phyloP scores from a whole-genome alignment of 2,329 filamentous ascomycete genomes.

The Monosporascus cannonballus region DNA sequence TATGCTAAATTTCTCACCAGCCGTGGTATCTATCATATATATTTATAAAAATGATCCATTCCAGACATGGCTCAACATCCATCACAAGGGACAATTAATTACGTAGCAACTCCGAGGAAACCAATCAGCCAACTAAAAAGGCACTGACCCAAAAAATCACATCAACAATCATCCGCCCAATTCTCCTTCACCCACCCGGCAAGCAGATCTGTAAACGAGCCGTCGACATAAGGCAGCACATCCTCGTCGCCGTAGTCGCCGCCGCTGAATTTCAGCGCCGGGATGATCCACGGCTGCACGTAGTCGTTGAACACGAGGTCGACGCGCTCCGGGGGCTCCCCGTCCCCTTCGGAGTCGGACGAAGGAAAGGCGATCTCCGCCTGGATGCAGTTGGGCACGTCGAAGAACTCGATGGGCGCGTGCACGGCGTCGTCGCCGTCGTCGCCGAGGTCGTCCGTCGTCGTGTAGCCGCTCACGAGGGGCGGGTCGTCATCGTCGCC shows the following conservation, averaged over 20 bases:
- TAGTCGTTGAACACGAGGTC: conserved; percentile 92
- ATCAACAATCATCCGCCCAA: conserved; percentile 46
- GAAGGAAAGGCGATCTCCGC: conserved; percentile 56
- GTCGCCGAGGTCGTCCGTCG: conserved; percentile 71
- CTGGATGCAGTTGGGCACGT: conserved; percentile 79
- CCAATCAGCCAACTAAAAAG: not conserved
- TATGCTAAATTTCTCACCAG: not conserved
- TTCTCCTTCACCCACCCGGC: conserved; percentile 52
- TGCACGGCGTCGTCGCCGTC: conserved; percentile 93
- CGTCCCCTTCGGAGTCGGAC: conserved; percentile 3
- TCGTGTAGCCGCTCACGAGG: conserved; percentile 68
- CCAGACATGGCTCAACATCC: no score
- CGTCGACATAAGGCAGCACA: conserved; percentile 46
- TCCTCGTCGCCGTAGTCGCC: conserved; percentile 43
- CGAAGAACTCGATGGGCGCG: conserved; percentile 64
- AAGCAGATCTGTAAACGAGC: conserved; percentile 50
- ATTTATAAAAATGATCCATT: no score
- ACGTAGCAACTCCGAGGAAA: not conserved
- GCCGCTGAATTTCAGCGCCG: conserved; percentile 61
- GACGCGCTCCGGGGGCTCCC: conserved; percentile 46
- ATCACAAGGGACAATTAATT: no score
- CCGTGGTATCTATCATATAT: not conserved
- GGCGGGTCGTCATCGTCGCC: conserved; percentile 17
- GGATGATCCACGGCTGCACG: conserved; percentile 73
- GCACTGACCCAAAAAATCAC: not conserved